A percentile compares a stretch with the other conserved stretches of the same genome.
Conservation (phyloP, 768 basidiomycete species). For the Dioszegia aurantiaca region DNA sequence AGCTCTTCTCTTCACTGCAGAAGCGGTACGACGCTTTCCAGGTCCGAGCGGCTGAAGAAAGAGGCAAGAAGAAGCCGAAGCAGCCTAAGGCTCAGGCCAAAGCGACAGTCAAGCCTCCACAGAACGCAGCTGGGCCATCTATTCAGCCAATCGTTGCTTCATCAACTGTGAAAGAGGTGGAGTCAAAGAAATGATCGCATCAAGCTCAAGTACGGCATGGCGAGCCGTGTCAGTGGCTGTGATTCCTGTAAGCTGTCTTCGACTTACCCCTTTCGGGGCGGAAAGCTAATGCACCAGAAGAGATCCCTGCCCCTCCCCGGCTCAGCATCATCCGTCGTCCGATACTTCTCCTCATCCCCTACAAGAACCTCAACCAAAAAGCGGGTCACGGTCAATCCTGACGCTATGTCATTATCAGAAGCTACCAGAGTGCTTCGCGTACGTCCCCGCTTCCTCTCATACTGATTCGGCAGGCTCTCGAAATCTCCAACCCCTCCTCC, state of each 20-base stretch:
- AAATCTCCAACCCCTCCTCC: slow-evolving; percentile 70
- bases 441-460: slow-evolving; percentile 17
- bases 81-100: slow-evolving; percentile 6
- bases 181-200: slow-evolving; percentile 12
- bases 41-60: slow-evolving; percentile 21
- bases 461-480: slow-evolving; percentile 64
- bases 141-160: neutral
- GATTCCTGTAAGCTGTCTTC: neutral
- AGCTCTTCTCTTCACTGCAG: slow-evolving; percentile 30
- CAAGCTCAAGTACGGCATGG: slow-evolving; percentile 6
- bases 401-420: slow-evolving; percentile 48
- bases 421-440: slow-evolving; percentile 51
- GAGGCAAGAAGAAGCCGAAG: slow-evolving; percentile 16
- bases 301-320: neutral
- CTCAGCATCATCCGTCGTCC: neutral
- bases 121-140: neutral
- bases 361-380: slow-evolving; percentile 13
- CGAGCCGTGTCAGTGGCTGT: neutral
- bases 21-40: slow-evolving; percentile 33
- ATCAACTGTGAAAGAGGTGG: slow-evolving; percentile 1
- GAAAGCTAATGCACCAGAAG: neutral
- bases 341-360: slow-evolving; percentile 6
- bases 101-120: neutral
- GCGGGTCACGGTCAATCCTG: slow-evolving; percentile 33
- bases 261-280: neutral